Evolutionary conservation across 1,284 basidiomycete genomes (phyloP), one percentile per base, ranked within the genome.

Genomic region (Tremellales sp.): DNA sequence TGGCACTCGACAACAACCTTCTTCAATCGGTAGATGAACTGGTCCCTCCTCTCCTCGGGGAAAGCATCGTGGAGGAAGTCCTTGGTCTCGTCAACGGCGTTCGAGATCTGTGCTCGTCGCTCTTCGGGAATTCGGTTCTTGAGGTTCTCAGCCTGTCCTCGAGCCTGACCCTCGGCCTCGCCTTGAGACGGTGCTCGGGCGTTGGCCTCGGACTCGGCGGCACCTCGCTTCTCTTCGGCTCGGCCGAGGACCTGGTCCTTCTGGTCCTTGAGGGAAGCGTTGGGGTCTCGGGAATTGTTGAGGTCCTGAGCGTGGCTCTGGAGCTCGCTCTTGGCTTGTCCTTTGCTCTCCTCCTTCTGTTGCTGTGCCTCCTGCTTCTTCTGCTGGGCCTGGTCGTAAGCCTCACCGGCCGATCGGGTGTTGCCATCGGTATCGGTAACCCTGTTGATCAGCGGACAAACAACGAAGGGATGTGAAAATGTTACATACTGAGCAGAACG

Each of bases 21-120:
- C 64, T 64, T 75, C 44, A 72, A 48, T 57, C 69, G 56, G 65
- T 56, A 62, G 51, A 72, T 68, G 65, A 73, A 70, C 51, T 65
- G 53, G 49, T 92, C 86, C 21, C 89, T 80, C 26, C 89, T 79
- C 75, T 91, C 89, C 67, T 87, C 79, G 10, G 89, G 89, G 80
- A 94, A 91, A 68, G 86, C 86, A 37, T 93, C 85, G 53, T 86
- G 84, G 52, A 91, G 67, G 72, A 89, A 87, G 44, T 82, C 75
- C 67, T 80, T 81, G 27, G 80, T 77, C 2, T 78, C 76, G 21
- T 84, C 78, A 43, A 70, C 22, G 46, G 60, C 56, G 41, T 64
- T 46, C 31, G 52, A 40, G 35, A 55, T 58, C 49, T 51, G 49
- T 26, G 54, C 56, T 45, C 68, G 63, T 57, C 68, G 66, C 53